A percentile compares a stretch with the other conserved stretches of the same genome.
These are phyloP conservation scores for Marchantia paleacea DNA, from an alignment of 225 moss, liverwort and hornwort genomes.

Conservation along the genomic window DNA sequence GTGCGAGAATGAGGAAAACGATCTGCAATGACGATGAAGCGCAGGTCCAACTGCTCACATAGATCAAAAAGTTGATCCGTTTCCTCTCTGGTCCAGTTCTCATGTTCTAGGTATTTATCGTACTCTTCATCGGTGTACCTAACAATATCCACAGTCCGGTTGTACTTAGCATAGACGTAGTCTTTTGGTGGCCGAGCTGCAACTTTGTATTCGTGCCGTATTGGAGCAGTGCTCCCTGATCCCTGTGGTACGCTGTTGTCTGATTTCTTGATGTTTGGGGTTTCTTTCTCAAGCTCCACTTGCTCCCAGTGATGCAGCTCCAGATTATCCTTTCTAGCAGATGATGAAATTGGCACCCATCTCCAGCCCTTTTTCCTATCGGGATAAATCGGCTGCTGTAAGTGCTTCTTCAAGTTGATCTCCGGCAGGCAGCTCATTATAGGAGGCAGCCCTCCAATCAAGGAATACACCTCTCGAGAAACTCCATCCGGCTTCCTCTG, in stretches of 20 bases:
- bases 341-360: constrained; percentile 87
- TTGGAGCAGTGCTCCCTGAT: neutral
- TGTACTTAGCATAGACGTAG: constrained; percentile 92
- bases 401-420: neutral
- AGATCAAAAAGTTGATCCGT: constrained; percentile 70
- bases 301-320: constrained; percentile 84
- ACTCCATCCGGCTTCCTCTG: constrained; percentile 93
- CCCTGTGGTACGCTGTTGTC: neutral
- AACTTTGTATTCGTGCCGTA: constrained; percentile 31
- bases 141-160: constrained; percentile 61
- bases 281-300: neutral
- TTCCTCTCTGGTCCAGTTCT: constrained; percentile 77
- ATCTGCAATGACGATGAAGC: constrained; percentile 70
- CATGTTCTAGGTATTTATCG: constrained; percentile 52
- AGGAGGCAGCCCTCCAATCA: constrained; percentile 87
- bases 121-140: constrained; percentile 89
- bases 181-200: constrained; percentile 76
- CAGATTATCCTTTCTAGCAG: constrained; percentile 76
- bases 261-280: neutral
- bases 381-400: constrained; percentile 39
- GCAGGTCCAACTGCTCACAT: constrained; percentile 76
- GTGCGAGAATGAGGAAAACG: constrained; percentile 46
- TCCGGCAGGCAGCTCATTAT: constrained; percentile 63
- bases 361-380: constrained; percentile 72
- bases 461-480: constrained; percentile 68